Conservation (phyloP, 1,284 basidiomycete species). For the Austroboletus niveus region DNA sequence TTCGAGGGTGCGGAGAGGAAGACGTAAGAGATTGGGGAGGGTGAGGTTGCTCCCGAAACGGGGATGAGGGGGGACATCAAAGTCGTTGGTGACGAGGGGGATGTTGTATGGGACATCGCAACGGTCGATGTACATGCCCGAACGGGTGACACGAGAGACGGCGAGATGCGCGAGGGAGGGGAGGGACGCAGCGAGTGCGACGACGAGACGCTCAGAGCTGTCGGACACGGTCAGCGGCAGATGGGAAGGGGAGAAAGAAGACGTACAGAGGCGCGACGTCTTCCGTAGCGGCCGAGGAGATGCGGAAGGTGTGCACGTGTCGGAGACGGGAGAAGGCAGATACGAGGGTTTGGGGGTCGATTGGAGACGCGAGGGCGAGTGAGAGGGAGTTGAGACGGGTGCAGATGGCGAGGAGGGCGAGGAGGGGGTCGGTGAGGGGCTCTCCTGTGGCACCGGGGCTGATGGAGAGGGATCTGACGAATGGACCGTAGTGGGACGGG, state of each 20-base stretch:
- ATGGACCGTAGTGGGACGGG: conserved; percentile 49
- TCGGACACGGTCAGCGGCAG: conserved; percentile 3
- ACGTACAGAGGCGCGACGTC: conserved; percentile 57
- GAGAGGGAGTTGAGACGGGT: conserved; percentile 49
- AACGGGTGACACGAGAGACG: conserved; percentile 64
- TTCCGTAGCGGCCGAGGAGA: conserved; percentile 55
- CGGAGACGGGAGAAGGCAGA: conserved; percentile 53
- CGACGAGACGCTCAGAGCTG: conserved; percentile 70
- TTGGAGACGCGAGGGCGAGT: conserved; percentile 51
- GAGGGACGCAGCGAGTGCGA: conserved; percentile 63
- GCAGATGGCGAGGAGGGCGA: conserved; percentile 48
- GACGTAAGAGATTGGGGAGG: conserved; percentile 61
- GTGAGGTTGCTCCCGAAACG: conserved; percentile 54
- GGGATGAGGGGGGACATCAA: conserved; percentile 60
- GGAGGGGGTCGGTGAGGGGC: conserved; percentile 44
- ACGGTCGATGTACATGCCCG: conserved; percentile 53
- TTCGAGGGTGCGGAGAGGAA: conserved; percentile 59
- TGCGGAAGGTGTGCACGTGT: conserved; percentile 42
- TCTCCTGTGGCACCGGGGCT: conserved; percentile 38
- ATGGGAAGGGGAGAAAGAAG: not conserved
- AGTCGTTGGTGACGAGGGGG: conserved; percentile 59
- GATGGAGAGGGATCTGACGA: conserved; percentile 57
- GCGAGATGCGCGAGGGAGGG: conserved; percentile 55
- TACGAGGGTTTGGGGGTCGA: conserved; percentile 47
- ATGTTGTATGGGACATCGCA: conserved; percentile 38